Percentiles rank a stretch among this genome's conserved stretches.
Evolutionary conservation across 176 grass and related monocot genomes (phyloP).

Genomic region (barley (Hordeum vulgare)): DNA sequence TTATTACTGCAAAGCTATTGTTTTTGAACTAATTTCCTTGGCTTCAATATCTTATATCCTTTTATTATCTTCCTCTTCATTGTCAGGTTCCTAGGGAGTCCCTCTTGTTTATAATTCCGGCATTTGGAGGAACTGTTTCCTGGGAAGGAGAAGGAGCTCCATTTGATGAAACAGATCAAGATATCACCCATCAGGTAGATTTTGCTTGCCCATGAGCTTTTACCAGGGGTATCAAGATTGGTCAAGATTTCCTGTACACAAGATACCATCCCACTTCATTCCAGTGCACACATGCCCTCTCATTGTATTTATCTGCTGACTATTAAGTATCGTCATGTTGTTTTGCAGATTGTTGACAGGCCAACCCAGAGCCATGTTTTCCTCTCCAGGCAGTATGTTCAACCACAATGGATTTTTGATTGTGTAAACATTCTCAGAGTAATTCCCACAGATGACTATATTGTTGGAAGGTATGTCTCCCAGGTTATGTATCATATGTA

Average conservation of each 20-base stretch:
- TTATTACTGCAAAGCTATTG: background rate
- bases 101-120: constrained; percentile 80
- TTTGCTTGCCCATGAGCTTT: background rate
- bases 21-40: background rate
- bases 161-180: constrained; percentile 65
- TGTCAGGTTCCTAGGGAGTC: constrained; percentile 94
- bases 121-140: constrained; percentile 90
- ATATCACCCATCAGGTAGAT: constrained; percentile 82
- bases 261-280: background rate
- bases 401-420: constrained; percentile 96
- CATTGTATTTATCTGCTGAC: background rate
- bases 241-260: background rate
- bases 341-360: constrained; percentile 93
- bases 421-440: constrained; percentile 73
- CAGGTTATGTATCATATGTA: background rate
- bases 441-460: constrained; percentile 68
- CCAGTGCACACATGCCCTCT: background rate
- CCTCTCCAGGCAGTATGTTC: constrained; percentile 87
- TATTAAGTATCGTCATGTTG: background rate
- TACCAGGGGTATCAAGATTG: constrained; percentile 1
- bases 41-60: background rate
- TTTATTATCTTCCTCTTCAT: background rate
- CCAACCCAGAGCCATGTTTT: constrained; percentile 93
- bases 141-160: constrained; percentile 94
- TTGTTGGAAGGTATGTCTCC: constrained; percentile 78